Base-by-base conservation (phyloP, 108 stramenopile genomes). In the Epipyxis sp. region DNA sequence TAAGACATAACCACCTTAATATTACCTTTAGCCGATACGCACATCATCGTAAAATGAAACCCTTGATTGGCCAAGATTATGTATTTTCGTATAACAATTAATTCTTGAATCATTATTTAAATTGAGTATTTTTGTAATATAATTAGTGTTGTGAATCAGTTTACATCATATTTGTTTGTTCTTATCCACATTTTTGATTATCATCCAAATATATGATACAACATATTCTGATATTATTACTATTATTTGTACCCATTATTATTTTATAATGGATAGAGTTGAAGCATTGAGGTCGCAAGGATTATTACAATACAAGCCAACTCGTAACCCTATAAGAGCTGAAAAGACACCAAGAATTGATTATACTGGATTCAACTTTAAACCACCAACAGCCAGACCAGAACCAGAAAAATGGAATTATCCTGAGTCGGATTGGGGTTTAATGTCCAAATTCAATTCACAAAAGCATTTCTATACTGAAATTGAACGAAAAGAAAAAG, bases 351-450 rank as follows among this genome's bases (percentile, higher is more conserved):
- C 61, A 13, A 16, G 61, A 35, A 32, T 16, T 13, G 61, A 65
- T 32, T 65, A 32, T 32, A 65, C 3, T 6, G 61, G 61, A 3
- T 65, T 65, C 34, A 6, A 3, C 25, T 65, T 65, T 37, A 25
- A 37, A 32, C 27, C 35, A 32, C 61, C 61, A 37, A 3, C 27
- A 6, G 35, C 27, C 10, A 32, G 34, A 65, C 13, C 61, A 65
- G 13, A 3, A 13, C 13, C 25, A 65, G 61, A 65, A 65, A 29
- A 32, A 65, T 65, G 61, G 61, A 65, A 29, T 16, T 65, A 65
- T 37, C 61, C 61, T 10, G 61, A 65, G 61, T 32, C 6, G 20
- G 61, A 65, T 65, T 65, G 61, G 61, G 61, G 61, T 13, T 37
- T 65, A 29, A 65, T 65, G 61, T 16, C 61, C 34, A 65, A 65